Conservation (phyloP, 768 basidiomycete genomes). For the Mycena albidolilacea region DNA sequence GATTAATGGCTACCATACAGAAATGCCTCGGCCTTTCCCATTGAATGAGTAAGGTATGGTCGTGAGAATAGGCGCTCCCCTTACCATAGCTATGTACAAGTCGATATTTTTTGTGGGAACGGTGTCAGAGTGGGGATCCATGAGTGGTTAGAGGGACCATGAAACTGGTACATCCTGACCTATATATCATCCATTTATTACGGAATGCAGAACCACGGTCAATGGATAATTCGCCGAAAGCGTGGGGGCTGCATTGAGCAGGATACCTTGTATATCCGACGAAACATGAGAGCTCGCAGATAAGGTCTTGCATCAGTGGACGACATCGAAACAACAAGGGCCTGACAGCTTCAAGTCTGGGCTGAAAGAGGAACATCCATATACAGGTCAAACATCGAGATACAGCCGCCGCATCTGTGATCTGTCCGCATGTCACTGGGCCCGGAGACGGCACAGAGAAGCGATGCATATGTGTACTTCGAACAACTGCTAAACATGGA, state of each 20-base stretch:
- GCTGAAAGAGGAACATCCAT: not conserved
- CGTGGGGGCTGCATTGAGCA: not conserved
- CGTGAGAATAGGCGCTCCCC: not conserved
- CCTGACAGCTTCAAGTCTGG: not conserved
- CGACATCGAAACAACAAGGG: not conserved
- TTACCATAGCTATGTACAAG: conserved; percentile 13
- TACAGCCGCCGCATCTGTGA: too few relatives aligned
- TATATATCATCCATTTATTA: not conserved
- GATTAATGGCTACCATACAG: conserved; percentile 12
- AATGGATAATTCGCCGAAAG: not conserved
- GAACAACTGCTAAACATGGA: too few relatives aligned
- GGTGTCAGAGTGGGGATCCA: not conserved
- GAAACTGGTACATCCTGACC: not conserved
- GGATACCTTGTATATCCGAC: not conserved
- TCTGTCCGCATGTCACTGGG: too few relatives aligned
- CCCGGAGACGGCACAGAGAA: too few relatives aligned
- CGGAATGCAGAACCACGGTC: not conserved
- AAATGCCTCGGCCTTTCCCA: conserved; percentile 9
- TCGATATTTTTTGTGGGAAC: not conserved
- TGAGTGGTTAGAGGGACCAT: not conserved
- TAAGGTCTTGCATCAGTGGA: not conserved
- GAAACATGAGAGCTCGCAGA: not conserved
- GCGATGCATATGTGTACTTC: too few relatives aligned
- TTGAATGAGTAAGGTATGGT: not conserved
- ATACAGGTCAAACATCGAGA: not conserved